Conservation (phyloP, 1,139 yeast genomes). For the Sugiyamaella grinbergsii region DNA sequence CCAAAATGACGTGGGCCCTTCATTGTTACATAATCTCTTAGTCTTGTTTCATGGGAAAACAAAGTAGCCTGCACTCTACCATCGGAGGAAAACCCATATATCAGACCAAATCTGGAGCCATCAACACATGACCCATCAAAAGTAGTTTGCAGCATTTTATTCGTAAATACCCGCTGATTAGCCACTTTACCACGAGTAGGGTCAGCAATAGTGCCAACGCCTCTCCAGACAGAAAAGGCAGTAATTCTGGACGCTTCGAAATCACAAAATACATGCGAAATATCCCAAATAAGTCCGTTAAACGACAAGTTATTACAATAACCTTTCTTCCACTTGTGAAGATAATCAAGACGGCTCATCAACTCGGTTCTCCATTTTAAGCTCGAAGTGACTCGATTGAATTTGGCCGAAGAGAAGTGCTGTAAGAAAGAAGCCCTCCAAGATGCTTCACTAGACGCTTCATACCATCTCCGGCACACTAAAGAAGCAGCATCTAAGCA, state of each 20-base stretch:
- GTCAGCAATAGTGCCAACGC: constrained; percentile 39
- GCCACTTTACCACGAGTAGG: constrained; percentile 42
- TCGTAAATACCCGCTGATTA: constrained; percentile 36
- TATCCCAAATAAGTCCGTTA: constrained; percentile 33
- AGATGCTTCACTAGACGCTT: constrained; percentile 38
- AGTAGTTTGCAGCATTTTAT: constrained; percentile 29
- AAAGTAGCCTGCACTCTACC: constrained; percentile 36
- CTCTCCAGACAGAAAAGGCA: constrained; percentile 34
- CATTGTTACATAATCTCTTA: constrained; percentile 35
- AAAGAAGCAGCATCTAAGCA: constrained; percentile 39
- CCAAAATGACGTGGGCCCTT: constrained; percentile 32
- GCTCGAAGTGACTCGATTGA: constrained; percentile 37
- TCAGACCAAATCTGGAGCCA: constrained; percentile 41
- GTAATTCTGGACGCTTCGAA: constrained; percentile 36
- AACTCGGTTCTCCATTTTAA: constrained; percentile 41
- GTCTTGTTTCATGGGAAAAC: constrained; percentile 39
- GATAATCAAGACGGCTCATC: constrained; percentile 34
- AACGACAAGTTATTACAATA: constrained; percentile 38
- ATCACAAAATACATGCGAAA: constrained; percentile 36
- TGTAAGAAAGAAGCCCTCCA: constrained; percentile 40
- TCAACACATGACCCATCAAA: constrained; percentile 32
- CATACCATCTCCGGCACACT: constrained; percentile 42
- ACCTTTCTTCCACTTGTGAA: constrained; percentile 39
- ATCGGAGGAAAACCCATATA: constrained; percentile 35
- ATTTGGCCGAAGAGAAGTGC: constrained; percentile 27